phyloP scores from a whole-genome alignment of 495 filamentous ascomycete genomes.

The Penicillium malachiteum region DNA sequence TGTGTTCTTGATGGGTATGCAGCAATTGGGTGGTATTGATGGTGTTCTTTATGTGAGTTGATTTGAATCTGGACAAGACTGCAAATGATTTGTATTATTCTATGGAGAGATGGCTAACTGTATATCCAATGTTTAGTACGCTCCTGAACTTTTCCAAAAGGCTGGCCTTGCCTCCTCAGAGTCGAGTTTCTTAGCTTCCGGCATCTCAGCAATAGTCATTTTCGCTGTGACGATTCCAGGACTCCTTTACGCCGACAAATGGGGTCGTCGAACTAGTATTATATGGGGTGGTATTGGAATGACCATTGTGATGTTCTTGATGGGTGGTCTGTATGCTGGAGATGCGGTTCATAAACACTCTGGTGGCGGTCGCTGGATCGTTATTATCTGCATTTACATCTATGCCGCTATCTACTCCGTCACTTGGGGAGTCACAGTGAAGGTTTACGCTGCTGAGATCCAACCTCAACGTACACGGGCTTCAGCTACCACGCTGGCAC shows the following conservation, averaged over 20 bases:
- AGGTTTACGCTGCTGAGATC: conserved; percentile 56
- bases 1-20: conserved; percentile 44
- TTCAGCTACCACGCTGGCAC: conserved; percentile 46
- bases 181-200: conserved; percentile 55
- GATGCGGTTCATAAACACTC: conserved; percentile 41
- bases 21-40: conserved; percentile 49
- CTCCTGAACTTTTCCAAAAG: conserved; percentile 53
- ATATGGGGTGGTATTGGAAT: conserved; percentile 57
- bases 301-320: conserved; percentile 45
- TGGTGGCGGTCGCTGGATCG: conserved; percentile 54
- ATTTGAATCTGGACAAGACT: neutral
- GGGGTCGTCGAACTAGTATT: conserved; percentile 57
- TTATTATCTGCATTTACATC: conserved; percentile 51
- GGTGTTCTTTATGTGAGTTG: conserved; percentile 51
- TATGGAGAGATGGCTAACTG: neutral
- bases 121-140: conserved; percentile 38
- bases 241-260: conserved; percentile 56
- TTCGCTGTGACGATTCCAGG: conserved; percentile 50
- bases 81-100: neutral
- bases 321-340: conserved; percentile 52
- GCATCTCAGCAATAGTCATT: conserved; percentile 52
- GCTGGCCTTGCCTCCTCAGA: conserved; percentile 49
- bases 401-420: conserved; percentile 42
- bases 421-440: conserved; percentile 56
- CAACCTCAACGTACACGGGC: conserved; percentile 55